Base-by-base conservation (phyloP, 2,329 filamentous ascomycete genomes). In the Corynespora cassiicola region DNA sequence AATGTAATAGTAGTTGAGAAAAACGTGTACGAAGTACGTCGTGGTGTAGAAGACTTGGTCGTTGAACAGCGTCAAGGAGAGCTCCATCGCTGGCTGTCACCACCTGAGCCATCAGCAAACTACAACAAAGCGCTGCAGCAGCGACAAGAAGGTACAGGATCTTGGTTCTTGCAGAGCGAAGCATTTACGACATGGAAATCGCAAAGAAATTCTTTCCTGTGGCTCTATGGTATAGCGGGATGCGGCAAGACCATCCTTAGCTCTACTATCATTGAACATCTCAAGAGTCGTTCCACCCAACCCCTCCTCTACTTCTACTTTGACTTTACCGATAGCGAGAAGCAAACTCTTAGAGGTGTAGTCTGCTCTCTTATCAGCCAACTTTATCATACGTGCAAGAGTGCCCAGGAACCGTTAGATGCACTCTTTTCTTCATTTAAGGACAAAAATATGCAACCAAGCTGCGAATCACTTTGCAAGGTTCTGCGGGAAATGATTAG, bases 161-260 rank as follows among this genome's bases (percentile, higher is more conserved):
- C 29, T 8, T 68, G 66, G 63, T 45, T 71, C n/a, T 39, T 69
- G n/a, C 6, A 56, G 12, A 46, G 52, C 23, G 6, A 39, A 4
- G 16, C 24, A 10, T 68, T 62, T 42, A 16, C 8, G 1, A 23
- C 26, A 16, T 70, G 66, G 66, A 65, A 58, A 31, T 47, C 21
- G 1, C 30, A 42, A 9, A 12, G 17, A 14, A 52, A 47, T 22
- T 64, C 56, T 1, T 54, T 62, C 32, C 36, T 69, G 2, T 70
- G 66, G 65, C 49, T 70, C 7, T 33, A 63, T 47, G 64, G 68
- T 4, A 65, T 65, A 30, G 50, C 65, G 2, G 68, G 68, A 19
- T 70, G 65, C 32, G 69, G 69, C 6, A 71, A 71, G 35, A 68
- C 65, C 2, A 45, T 71, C 35, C 52, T 71, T 4, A 56, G 53